Evolutionary conservation across 495 filamentous ascomycete species (phyloP).

Genomic region (Penicillium roqueforti): DNA sequence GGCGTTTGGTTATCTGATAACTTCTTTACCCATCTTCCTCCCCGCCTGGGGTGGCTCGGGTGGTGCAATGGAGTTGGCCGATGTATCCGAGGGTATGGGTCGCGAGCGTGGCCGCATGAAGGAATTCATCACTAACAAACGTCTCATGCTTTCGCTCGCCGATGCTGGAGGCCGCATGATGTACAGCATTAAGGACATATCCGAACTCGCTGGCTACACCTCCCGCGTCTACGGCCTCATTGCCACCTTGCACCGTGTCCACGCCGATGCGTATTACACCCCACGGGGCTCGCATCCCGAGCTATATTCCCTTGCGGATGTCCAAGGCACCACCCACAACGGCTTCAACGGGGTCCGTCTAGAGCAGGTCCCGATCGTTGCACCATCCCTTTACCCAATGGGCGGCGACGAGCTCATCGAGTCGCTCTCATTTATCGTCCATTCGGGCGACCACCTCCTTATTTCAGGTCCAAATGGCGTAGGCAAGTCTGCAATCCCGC

Average conservation of each 20-base stretch:
- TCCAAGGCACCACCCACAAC: conserved; percentile 87
- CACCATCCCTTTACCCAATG: conserved; percentile 70
- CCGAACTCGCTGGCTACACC: conserved; percentile 93
- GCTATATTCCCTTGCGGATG: conserved; percentile 80
- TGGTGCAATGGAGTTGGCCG: conserved; percentile 60
- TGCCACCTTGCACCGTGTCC: conserved; percentile 87
- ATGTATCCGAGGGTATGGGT: conserved; percentile 39
- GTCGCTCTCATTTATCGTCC: conserved; percentile 79
- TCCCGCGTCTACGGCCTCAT: conserved; percentile 94
- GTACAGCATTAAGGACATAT: conserved; percentile 96
- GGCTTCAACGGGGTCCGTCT: conserved; percentile 93
- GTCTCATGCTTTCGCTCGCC: conserved; percentile 94
- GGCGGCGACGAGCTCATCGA: conserved; percentile 91
- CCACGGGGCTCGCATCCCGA: conserved; percentile 66
- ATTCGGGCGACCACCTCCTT: conserved; percentile 84
- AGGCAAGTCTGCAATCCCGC: conserved; percentile 85
- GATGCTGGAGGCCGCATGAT: conserved; percentile 98
- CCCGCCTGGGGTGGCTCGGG: conserved; percentile 89
- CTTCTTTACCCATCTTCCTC: conserved; percentile 89
- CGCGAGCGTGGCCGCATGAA: conserved; percentile 87
- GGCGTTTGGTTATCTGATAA: conserved; percentile 90
- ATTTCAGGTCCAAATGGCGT: conserved; percentile 95
- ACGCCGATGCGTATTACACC: conserved; percentile 80
- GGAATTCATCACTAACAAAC: conserved; percentile 99
- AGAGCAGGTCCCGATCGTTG: conserved; percentile 90